Evolutionary conservation across 1,139 yeast species (phyloP).

Genomic region (Sporopachydermia cereana): DNA sequence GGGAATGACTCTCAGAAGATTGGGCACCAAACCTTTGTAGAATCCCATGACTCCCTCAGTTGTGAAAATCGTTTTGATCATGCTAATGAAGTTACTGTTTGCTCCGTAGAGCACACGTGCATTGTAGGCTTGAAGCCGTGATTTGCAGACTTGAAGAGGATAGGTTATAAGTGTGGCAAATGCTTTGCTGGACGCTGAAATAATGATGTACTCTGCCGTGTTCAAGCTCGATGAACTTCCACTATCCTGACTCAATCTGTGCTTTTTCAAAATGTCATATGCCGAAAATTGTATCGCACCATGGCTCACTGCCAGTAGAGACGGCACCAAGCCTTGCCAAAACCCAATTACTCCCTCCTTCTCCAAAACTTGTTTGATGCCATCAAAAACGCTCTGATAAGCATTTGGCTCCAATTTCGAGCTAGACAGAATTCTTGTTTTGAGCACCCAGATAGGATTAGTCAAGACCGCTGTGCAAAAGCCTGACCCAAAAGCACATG

Average conservation of each 20-base stretch:
- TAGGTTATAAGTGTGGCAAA: constrained; percentile 59
- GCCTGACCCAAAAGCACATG: constrained; percentile 60
- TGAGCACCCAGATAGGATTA: constrained; percentile 87
- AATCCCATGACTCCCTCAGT: constrained; percentile 49
- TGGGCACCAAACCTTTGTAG: constrained; percentile 63
- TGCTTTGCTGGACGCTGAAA: constrained; percentile 62
- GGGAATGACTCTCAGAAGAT: constrained; percentile 53
- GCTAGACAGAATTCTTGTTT: constrained; percentile 73
- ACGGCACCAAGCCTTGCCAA: constrained; percentile 78
- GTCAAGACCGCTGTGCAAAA: constrained; percentile 61
- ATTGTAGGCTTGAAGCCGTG: constrained; percentile 51
- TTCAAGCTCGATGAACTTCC: constrained; percentile 22
- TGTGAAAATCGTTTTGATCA: constrained; percentile 25
- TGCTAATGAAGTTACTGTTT: constrained; percentile 16
- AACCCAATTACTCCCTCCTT: constrained; percentile 62
- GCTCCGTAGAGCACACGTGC: constrained; percentile 16
- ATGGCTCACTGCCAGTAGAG: constrained; percentile 74
- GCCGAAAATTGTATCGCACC: constrained; percentile 81
- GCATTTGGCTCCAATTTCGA: constrained; percentile 35
- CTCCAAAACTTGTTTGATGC: constrained; percentile 36
- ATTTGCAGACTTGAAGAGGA: constrained; percentile 74
- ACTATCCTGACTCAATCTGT: constrained; percentile 13
- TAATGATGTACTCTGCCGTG: constrained; percentile 44
- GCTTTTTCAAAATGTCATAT: constrained; percentile 60
- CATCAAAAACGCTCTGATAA: constrained; percentile 46